These are phyloP conservation scores for Pholiota microspora DNA, from an alignment of 768 basidiomycete genomes.

Conservation along the genomic window DNA sequence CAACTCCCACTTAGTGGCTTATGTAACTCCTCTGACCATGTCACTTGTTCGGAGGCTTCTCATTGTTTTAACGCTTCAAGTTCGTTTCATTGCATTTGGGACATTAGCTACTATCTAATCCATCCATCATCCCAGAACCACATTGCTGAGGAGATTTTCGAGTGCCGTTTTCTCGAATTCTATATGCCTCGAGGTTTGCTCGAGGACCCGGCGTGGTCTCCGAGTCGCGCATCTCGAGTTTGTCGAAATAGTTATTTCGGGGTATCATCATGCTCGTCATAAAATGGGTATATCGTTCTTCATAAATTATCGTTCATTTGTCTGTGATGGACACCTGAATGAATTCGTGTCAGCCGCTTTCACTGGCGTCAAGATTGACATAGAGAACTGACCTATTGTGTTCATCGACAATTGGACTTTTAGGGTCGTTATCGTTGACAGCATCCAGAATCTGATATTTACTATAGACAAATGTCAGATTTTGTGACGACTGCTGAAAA, in stretches of 20 bases:
- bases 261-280: constrained; percentile 6
- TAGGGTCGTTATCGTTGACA: background rate
- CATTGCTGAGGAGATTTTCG: background rate
- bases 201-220: background rate
- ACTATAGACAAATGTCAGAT: background rate
- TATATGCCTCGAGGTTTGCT: background rate
- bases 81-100: background rate
- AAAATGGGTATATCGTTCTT: constrained; percentile 7
- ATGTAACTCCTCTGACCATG: constrained; percentile 11
- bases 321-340: constrained; percentile 1
- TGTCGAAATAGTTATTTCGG: constrained; percentile 6
- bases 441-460: background rate
- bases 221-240: background rate
- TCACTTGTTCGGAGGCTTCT: background rate
- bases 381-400: background rate
- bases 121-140: background rate
- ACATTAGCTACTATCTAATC: too few species aligned
- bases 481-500: background rate
- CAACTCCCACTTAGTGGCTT: constrained; percentile 7
- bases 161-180: background rate
- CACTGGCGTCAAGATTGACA: background rate
- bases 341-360: constrained; percentile 2
- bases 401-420: background rate
- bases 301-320: background rate
- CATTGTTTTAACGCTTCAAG: background rate